Evolutionary conservation across 352 stramenopile species (phyloP).

Genomic region (Phytophthora multivora): DNA sequence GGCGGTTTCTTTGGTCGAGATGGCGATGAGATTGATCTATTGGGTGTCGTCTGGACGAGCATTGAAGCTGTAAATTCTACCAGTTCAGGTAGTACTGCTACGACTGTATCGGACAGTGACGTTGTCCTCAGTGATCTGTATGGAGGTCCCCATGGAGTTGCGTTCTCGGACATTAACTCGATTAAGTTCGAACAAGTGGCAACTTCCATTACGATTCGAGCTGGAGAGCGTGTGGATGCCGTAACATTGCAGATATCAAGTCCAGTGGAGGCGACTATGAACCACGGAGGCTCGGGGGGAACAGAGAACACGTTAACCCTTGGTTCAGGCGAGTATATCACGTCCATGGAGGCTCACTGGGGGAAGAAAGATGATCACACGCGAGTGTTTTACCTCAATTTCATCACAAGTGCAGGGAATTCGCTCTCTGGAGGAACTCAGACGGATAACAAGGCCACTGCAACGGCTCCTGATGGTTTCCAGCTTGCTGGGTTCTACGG

Average conservation of each 20-base stretch:
- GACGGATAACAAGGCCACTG: slow-evolving; percentile 20
- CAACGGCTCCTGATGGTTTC: slow-evolving; percentile 23
- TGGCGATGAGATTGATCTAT: slow-evolving; percentile 26
- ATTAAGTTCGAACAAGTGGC: slow-evolving; percentile 22
- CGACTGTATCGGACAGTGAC: slow-evolving; percentile 13
- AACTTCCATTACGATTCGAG: slow-evolving; percentile 23
- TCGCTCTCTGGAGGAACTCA: slow-evolving; percentile 26
- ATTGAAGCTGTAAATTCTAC: slow-evolving; percentile 8
- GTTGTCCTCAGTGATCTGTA: slow-evolving; percentile 23
- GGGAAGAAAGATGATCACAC: slow-evolving; percentile 29
- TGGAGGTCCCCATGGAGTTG: slow-evolving; percentile 21
- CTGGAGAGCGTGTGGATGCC: slow-evolving; percentile 19
- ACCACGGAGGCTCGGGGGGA: slow-evolving; percentile 17
- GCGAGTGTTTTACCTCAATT: slow-evolving; percentile 28
- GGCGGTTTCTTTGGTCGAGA: slow-evolving; percentile 31
- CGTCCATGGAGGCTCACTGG: slow-evolving; percentile 32
- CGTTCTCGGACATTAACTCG: slow-evolving; percentile 28
- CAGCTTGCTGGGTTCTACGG: slow-evolving; percentile 27
- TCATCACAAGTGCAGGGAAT: slow-evolving; percentile 23
- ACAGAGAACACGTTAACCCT: slow-evolving; percentile 21
- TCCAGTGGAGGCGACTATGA: slow-evolving; percentile 19
- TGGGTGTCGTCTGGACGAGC: slow-evolving; percentile 28
- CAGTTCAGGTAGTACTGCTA: neutral
- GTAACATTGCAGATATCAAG: slow-evolving; percentile 20
- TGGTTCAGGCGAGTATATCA: slow-evolving; percentile 25